Percentiles rank a stretch among this genome's conserved stretches.
These are phyloP conservation scores for Camellia oleifera DNA, from an alignment of 179 eudicot species.

Conservation along the genomic window DNA sequence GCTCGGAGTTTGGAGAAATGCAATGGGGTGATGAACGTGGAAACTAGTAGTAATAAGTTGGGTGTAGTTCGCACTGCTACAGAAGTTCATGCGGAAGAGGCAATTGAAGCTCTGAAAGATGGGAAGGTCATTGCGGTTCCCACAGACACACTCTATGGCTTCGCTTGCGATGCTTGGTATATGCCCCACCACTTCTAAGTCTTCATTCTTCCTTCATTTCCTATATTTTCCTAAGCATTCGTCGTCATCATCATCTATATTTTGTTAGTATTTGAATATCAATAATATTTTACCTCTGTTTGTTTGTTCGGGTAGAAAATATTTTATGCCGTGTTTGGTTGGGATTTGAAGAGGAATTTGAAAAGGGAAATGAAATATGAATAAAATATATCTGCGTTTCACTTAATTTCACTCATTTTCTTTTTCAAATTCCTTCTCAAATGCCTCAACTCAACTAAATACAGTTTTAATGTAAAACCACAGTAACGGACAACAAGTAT, in stretches of 20 bases:
- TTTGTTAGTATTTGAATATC: neutral
- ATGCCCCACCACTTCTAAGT: neutral
- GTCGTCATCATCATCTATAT: too few species aligned
- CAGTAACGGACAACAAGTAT: too few species aligned
- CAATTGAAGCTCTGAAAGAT: slow-evolving; percentile 55
- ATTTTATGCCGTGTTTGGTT: too few species aligned
- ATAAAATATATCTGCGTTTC: too few species aligned
- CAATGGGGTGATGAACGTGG: slow-evolving; percentile 13
- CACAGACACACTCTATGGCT: slow-evolving; percentile 89
- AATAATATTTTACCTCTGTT: too few species aligned
- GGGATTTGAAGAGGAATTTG: too few species aligned
- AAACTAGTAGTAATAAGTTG: slow-evolving; percentile 7
- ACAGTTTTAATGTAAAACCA: too few species aligned
- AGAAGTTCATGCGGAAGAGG: slow-evolving; percentile 49
- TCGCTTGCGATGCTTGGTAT: slow-evolving; percentile 98
- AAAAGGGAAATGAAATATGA: too few species aligned
- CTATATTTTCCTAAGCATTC: neutral
- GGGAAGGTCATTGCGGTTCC: slow-evolving; percentile 91
- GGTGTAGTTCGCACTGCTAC: slow-evolving; percentile 56
- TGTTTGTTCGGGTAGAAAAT: too few species aligned
- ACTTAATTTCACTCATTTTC: too few species aligned
- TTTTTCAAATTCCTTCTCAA: too few species aligned
- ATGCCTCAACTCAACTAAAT: too few species aligned
- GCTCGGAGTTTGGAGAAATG: slow-evolving; percentile 31
- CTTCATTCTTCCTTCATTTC: neutral